Evolutionary conservation across 192 early-diverging fungal genomes (phyloP), one percentile per base, ranked within the genome.

Genomic region (Coemansia sp.): DNA sequence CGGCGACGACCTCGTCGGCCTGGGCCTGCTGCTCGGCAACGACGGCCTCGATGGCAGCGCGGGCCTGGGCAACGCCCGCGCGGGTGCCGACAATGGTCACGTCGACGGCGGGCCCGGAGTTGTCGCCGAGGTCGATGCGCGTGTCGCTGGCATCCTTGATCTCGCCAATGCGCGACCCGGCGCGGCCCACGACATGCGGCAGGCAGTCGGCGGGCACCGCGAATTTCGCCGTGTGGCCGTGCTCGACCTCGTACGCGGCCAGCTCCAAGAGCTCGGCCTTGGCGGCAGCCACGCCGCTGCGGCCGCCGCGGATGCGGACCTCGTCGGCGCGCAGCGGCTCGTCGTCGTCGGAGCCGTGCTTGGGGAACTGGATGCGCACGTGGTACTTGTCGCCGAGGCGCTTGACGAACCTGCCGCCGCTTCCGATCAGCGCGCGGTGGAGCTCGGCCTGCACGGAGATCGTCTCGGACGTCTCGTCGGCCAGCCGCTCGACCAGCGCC

Each of bases 301-400:
- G 93, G 39, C 90, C 89, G 37, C 97, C 97, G 57, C 89, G 88
- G 62, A 99, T 90, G 27, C 84, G 83, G 37, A 98, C 93, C 66
- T 90, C 85, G 71, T 91, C 86, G 15, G 89, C 41, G 2, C 37
- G 73, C 39, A 80, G 77, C 4, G 51, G 69, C 36, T 41, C 73
- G 15, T 86, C 90, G 15, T 86, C 90, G 39, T 82, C 85, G 27
- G 57, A 29, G 29, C 8, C 46, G 21, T 19, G 8, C 9, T 50
- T 89, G 65, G 85, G 93, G 85, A 93, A 94, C 64, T 84, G 77
- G 57, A 94, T 87, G 36, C 84, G 83, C 41, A 92, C 91, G 19
- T 77, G 76, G 63, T 92, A 91, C 67, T 91, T 94, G 41, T 94
- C 91, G 71, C 92, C 92, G 34, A 94, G 71, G 31, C 87, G 85